phyloP scores from a whole-genome alignment of 2,329 filamentous ascomycete genomes.

The Colletotrichum zoysiae region DNA sequence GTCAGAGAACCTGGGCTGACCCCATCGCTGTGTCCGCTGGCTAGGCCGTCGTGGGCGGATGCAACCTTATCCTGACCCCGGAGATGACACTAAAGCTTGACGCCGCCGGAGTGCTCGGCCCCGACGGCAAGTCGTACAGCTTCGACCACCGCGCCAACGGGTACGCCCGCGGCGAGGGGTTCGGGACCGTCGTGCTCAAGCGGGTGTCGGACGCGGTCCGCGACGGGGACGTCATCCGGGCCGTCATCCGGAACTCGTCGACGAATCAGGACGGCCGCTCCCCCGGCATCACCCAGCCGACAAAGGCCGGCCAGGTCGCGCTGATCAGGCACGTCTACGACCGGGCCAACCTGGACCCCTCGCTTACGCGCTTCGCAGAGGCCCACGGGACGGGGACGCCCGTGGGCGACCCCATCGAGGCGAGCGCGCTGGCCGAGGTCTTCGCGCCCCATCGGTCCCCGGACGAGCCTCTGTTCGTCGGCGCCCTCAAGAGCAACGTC shows the following conservation, averaged over 20 bases:
- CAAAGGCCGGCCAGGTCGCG: constrained; percentile 48
- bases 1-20: constrained; percentile 45
- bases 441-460: constrained; percentile 54
- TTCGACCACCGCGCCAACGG: constrained; percentile 52
- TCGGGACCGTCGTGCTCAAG: constrained; percentile 65
- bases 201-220: constrained; percentile 59
- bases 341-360: constrained; percentile 46
- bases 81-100: constrained; percentile 36
- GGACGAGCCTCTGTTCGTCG: constrained; percentile 48
- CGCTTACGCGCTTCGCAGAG: constrained; percentile 53
- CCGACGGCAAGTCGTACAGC: constrained; percentile 50
- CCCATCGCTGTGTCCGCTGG: constrained; percentile 52
- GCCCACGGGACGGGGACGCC: constrained; percentile 68
- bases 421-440: constrained; percentile 59
- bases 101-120: constrained; percentile 42
- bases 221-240: constrained; percentile 54
- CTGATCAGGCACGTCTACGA: constrained; percentile 55
- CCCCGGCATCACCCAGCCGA: constrained; percentile 53
- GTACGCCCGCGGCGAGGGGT: constrained; percentile 58
- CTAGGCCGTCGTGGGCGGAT: constrained; percentile 46
- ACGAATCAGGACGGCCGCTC: constrained; percentile 59
- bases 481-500: constrained; percentile 43
- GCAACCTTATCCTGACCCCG: constrained; percentile 44
- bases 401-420: constrained; percentile 68
- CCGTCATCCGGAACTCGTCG: constrained; percentile 52